Base-by-base conservation (phyloP, 306 rosid species). In the Oemleria cerasiformis region DNA sequence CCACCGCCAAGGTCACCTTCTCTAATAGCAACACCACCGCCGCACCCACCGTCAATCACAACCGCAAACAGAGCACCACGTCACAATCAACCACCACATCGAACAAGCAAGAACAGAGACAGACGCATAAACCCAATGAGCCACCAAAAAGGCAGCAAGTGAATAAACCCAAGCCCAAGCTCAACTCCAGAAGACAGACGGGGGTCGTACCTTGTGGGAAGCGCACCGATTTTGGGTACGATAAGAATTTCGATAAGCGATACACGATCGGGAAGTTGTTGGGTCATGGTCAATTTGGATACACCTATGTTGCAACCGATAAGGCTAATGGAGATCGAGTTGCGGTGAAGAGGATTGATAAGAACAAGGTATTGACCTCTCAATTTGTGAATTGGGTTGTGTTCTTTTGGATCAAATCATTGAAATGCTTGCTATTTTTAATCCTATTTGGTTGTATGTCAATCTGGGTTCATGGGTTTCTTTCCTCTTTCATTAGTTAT, bases 221-320 rank as follows among this genome's bases (percentile, higher is more conserved):
- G 77, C 87, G 96, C n/a, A 95, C 99, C 14, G 99, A 95, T 86
- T 95, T 95, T 30, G 99, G 99, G 20, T 95, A 95, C 58, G 78
- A 81, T 36, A 95, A 95, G 55, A 84, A 91, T 61, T 95, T 95
- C 62, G 88, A 83, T 12, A 53, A 21, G 65, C 73, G 86, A 0
- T 95, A 88, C 78, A 71, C 89, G 72, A 86, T 95, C 14, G 99
- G 97, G 63, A 95, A 95, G 75, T 78, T 95, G 86, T 81, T 95
- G 42, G 99, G 99, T 0, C 97, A 95, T 12, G 99, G 99, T 1
- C 99, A 95, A 75, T 95, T 95, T 75, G 99, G 99, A 20, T 95
- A 95, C 56, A 95, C 99, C 9, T 95, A 89, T 77, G 97, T 89
- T 8, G 99, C 97, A 5, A 63, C 81, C 9, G 92, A 91, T 73